Percentiles rank a stretch among this genome's conserved stretches.
Evolutionary conservation across 73 alveolate genomes (phyloP).

Genomic region (Paramecium biaurelia): DNA sequence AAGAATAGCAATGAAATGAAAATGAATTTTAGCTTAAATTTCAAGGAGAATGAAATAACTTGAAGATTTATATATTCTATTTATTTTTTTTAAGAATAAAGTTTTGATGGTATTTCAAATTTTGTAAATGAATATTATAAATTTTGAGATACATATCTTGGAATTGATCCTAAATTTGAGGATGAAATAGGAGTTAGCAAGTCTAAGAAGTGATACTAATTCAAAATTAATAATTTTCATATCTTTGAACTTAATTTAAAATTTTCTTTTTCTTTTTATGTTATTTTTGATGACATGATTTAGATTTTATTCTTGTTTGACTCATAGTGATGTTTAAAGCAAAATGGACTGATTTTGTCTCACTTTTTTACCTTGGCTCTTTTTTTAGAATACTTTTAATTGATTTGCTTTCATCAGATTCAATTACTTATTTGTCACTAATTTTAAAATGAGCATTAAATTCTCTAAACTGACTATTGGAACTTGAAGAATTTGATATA

Average conservation of each 20-base stretch:
- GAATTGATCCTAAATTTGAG: neutral
- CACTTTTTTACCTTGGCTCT: constrained; percentile 2
- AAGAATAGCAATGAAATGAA: constrained; percentile 21
- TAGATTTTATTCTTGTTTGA: neutral
- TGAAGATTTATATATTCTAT: neutral
- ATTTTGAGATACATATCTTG: neutral
- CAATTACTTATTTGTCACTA: neutral
- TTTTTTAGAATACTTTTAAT: neutral
- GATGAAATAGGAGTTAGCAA: neutral
- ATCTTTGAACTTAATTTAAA: neutral
- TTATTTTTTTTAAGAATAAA: neutral
- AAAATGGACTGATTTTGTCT: neutral
- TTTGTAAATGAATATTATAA: neutral
- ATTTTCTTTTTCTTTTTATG: neutral
- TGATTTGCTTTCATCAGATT: neutral
- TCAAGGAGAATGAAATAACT: neutral
- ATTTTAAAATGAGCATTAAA: neutral
- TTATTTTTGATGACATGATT: neutral
- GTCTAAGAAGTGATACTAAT: neutral
- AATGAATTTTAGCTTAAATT: neutral
- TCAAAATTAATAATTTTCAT: neutral
- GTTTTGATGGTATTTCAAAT: neutral
- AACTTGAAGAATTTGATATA: neutral
- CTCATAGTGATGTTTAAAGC: neutral
- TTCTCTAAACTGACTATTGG: neutral